Evolutionary conservation across 2,329 filamentous ascomycete species (phyloP).

Genomic region (Apiospora kogelbergensis): DNA sequence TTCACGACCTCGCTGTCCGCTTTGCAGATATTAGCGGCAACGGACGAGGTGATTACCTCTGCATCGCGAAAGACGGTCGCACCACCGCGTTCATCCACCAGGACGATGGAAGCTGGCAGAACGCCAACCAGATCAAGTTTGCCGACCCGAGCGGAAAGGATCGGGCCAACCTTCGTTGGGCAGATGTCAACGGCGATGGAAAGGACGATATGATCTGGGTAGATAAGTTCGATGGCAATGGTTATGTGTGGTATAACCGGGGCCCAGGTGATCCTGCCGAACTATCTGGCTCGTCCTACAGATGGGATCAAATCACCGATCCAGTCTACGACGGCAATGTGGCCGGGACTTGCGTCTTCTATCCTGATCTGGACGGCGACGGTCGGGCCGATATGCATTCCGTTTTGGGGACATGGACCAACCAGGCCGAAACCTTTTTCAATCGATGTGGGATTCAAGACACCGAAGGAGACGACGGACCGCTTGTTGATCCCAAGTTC

Average conservation of each 20-base stretch:
- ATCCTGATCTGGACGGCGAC: slow-evolving; percentile 27
- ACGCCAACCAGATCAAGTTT: slow-evolving; percentile 31
- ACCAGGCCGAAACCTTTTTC: slow-evolving; percentile 4
- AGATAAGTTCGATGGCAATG: slow-evolving; percentile 35
- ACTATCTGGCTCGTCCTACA: slow-evolving; percentile 16
- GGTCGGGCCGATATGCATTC: slow-evolving; percentile 25
- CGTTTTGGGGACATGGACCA: slow-evolving; percentile 1
- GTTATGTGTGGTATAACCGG: slow-evolving; percentile 31
- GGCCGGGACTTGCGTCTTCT: slow-evolving; percentile 22
- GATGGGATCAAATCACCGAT: slow-evolving; percentile 16
- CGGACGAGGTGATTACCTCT: slow-evolving; percentile 32
- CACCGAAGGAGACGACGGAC: background rate
- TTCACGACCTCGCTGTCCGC: slow-evolving; percentile 28
- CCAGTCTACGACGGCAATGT: background rate
- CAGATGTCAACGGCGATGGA: slow-evolving; percentile 39
- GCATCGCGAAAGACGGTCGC: slow-evolving; percentile 28
- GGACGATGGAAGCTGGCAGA: slow-evolving; percentile 14
- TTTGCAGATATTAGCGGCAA: slow-evolving; percentile 34
- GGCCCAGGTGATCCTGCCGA: slow-evolving; percentile 14
- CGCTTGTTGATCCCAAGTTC: background rate
- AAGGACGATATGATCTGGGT: slow-evolving; percentile 33
- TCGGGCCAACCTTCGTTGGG: slow-evolving; percentile 36
- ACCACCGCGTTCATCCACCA: slow-evolving; percentile 26
- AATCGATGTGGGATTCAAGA: background rate
- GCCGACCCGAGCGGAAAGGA: slow-evolving; percentile 27